Percentiles rank a stretch among this genome's conserved stretches.
Evolutionary conservation across 2,329 filamentous ascomycete genomes (phyloP).

Genomic region (Fusarium sp.): DNA sequence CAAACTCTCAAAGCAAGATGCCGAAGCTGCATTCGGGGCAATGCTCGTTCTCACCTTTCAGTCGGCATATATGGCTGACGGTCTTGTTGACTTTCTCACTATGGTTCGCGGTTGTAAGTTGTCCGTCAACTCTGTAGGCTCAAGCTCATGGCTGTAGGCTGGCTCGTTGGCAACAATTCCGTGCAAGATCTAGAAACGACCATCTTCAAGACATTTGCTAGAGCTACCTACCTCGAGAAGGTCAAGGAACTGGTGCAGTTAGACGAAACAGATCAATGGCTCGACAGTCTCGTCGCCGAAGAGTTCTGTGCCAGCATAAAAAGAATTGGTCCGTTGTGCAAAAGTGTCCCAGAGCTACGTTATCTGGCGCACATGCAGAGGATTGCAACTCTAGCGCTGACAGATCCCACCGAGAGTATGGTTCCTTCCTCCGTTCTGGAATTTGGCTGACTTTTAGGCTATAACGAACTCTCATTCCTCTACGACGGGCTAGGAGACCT

Average conservation of each 20-base stretch:
- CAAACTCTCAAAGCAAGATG: conserved; percentile 49
- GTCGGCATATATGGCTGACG: conserved; percentile 57
- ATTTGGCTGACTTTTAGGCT: conserved; percentile 42
- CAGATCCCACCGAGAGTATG: conserved; percentile 51
- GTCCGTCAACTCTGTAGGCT: neutral
- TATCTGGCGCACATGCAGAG: conserved; percentile 53
- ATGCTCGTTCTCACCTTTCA: conserved; percentile 58
- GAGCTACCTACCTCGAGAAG: conserved; percentile 49
- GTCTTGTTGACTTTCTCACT: conserved; percentile 57
- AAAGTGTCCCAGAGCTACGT: conserved; percentile 50
- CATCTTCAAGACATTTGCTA: conserved; percentile 47
- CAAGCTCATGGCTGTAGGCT: conserved; percentile 36
- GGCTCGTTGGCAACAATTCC: conserved; percentile 45
- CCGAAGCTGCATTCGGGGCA: conserved; percentile 57
- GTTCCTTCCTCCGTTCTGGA: too few relatives aligned
- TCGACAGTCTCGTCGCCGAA: conserved; percentile 41
- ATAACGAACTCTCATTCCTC: conserved; percentile 45
- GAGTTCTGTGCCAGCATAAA: conserved; percentile 51
- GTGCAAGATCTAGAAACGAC: conserved; percentile 39
- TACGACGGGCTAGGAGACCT: conserved; percentile 51
- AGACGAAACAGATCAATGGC: conserved; percentile 17
- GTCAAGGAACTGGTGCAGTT: conserved; percentile 43
- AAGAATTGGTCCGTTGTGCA: conserved; percentile 50
- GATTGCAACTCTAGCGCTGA: conserved; percentile 45
- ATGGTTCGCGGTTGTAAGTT: conserved; percentile 57